A percentile compares a stretch with the other conserved stretches of the same genome.
phyloP scores from a whole-genome alignment of 1,139 yeast genomes.

The Saccharomyces hybrid region DNA sequence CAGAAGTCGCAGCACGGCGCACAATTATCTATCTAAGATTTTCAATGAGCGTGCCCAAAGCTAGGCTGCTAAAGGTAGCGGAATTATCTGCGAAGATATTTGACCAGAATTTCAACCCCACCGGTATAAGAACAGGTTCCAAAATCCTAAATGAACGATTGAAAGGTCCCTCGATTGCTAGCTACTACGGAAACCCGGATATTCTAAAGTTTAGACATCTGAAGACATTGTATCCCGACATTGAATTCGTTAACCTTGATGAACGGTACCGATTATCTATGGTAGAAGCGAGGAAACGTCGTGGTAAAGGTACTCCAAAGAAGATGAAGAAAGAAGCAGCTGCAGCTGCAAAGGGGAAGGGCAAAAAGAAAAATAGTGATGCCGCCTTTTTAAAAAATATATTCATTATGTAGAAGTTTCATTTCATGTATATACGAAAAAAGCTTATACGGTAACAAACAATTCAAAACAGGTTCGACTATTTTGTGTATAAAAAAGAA shows the following conservation, averaged over 20 bases:
- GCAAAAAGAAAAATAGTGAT: conserved; percentile 34
- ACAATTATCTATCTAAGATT: neutral
- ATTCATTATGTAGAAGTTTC: neutral
- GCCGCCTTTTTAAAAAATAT: neutral
- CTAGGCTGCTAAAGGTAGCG: conserved; percentile 47
- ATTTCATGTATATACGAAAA: conserved; percentile 6
- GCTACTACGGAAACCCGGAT: conserved; percentile 71
- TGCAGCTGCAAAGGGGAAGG: conserved; percentile 18
- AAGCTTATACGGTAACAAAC: neutral
- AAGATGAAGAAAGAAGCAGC: conserved; percentile 48
- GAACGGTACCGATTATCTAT: conserved; percentile 63
- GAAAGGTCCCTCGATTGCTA: conserved; percentile 63
- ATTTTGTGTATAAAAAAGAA: neutral
- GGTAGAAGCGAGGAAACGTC: conserved; percentile 63
- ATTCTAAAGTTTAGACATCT: conserved; percentile 58
- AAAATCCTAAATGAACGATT: conserved; percentile 66
- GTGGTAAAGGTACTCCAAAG: conserved; percentile 91
- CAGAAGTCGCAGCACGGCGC: neutral
- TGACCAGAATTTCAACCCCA: conserved; percentile 63
- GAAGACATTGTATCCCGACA: conserved; percentile 48
- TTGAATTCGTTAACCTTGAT: conserved; percentile 60
- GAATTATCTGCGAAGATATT: conserved; percentile 55
- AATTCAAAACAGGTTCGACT: neutral
- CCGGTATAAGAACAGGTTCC: conserved; percentile 63
- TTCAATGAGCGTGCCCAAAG: conserved; percentile 27